Percentiles rank a stretch among this genome's conserved stretches.
These are phyloP conservation scores for Spergularia bocconei DNA, from an alignment of 148 eudicot species.

Conservation along the genomic window DNA sequence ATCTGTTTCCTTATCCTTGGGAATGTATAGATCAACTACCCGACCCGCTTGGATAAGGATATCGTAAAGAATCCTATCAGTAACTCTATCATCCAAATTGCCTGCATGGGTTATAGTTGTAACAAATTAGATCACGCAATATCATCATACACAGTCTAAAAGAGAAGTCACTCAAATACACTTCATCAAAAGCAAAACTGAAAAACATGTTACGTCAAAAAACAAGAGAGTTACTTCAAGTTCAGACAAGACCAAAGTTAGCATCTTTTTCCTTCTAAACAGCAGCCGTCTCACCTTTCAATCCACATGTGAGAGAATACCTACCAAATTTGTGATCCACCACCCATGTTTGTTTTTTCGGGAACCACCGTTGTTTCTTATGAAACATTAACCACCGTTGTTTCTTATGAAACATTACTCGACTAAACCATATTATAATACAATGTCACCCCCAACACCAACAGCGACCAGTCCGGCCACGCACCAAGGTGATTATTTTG, in stretches of 20 bases:
- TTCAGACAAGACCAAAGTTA: not conserved
- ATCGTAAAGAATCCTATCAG: conserved; percentile 87
- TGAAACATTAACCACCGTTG: too few species aligned
- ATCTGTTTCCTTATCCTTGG: conserved; percentile 89
- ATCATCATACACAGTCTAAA: not conserved
- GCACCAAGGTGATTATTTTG: too few species aligned
- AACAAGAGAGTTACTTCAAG: not conserved
- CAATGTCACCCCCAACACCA: not conserved
- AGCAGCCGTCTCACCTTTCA: not conserved
- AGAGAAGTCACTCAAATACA: not conserved
- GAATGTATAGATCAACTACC: conserved; percentile 75
- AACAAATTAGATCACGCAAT: conserved; percentile 13
- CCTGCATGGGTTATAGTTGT: conserved; percentile 36
- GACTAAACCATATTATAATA: not conserved
- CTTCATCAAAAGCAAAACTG: not conserved
- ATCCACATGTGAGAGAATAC: not conserved
- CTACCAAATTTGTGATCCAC: not conserved
- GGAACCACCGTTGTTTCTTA: too few species aligned
- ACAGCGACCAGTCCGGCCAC: too few species aligned
- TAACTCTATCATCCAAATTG: conserved; percentile 83
- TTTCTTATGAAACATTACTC: not conserved
- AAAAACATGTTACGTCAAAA: not conserved
- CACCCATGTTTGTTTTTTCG: too few species aligned
- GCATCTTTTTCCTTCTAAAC: not conserved
- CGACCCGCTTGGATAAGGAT: conserved; percentile 95